Base-by-base conservation (phyloP, 169 alveolate genomes). In the Eimeria acervulina region DNA sequence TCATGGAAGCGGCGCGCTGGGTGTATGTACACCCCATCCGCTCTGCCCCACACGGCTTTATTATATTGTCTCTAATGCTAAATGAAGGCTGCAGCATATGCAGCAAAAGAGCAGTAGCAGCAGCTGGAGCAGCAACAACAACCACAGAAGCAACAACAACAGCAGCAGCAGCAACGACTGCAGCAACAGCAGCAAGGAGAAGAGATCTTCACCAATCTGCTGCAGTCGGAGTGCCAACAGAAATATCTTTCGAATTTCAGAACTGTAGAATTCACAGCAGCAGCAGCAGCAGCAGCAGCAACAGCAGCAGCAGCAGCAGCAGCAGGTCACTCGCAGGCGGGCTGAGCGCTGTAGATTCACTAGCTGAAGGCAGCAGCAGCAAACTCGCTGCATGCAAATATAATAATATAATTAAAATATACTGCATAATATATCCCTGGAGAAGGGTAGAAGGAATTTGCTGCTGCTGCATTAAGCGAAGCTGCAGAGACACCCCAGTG, bases 101-200 rank as follows among this genome's bases (percentile, higher is more conserved):
- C 80, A 28, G 38, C 6, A 12, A n/a, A 5, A 28, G 40, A 28
- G 80, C n/a, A 28, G 80, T 42, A 28, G 80, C 40, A 5, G 80
- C 10, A 28, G 47, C 42, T 17, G 80, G 44, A 28, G 80, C 80
- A 28, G 44, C 1, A 68, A 44, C 80, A 28, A 44, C 80, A 26
- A 21, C 80, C 12, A n/a, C 38, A 68, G 47, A 40, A 68, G 80
- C 38, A 68, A 28, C 47, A 68, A 26, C 80, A 68, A 28, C 80
- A 36, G 47, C 80, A 36, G 42, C 80, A 68, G 80, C 40, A 31
- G 80, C 80, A 68, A n/a, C 80, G 21, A 28, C 74, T 17, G 74
- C 74, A 68, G 42, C 47, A 31, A 6, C 19, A 68, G 28, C 38
- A 15, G 44, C 42, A 13, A 36, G 19, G 44, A 28, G 1, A 1